Base-by-base conservation (phyloP, 345 rosid genomes). In the Corchorus olitorius region DNA sequence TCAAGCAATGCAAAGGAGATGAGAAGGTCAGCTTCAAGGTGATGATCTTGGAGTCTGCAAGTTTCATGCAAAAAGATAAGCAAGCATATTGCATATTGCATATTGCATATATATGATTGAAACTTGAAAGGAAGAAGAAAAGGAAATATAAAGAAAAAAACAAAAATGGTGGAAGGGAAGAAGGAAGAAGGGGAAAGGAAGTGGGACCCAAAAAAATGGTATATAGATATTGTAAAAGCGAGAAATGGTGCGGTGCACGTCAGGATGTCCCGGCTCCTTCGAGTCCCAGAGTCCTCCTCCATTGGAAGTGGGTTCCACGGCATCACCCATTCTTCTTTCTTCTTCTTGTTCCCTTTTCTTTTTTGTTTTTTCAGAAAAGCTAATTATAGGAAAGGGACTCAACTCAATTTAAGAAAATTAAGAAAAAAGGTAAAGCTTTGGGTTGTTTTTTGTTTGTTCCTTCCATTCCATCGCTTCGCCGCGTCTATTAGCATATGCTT, bases 251-350 rank as follows among this genome's bases (percentile, higher is more conserved):
- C 86, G 90, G 33, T 65, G 86, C 92, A 81, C 92, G 92, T 86
- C 90, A 87, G 87, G 84, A 69, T 77, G 70, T 68, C 60, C 70
- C 55, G 48, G 52, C 71, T 15, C 8, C 5, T 37, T 15, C 12
- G 27, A 20, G 77, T 48, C 43, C 56, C 56, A 17, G 22, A 65
- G 84, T 77, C 91, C 86, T 88, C 88, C 86, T 76, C 92, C 92
- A 53, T 73, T 73, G 89, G 91, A 88, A 83, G 92, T 90, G 92
- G 87, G 87, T 86, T 88, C 92, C 92, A 87, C 87, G 89, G 73
- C 89, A 82, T 79, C 82, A 81, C 53, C 82, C 72, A 78, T 49
- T 53, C 8, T 48, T 5, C 22, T 35, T 34, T 55, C 43, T 50
- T 27, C 27, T 27, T 27, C 27, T 27, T 27, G 27, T 56, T 12